A percentile compares a stretch with the other conserved stretches of the same genome.
phyloP scores from a whole-genome alignment of 192 early-diverging fungal species.

The Chytriomyces hyalinus region DNA sequence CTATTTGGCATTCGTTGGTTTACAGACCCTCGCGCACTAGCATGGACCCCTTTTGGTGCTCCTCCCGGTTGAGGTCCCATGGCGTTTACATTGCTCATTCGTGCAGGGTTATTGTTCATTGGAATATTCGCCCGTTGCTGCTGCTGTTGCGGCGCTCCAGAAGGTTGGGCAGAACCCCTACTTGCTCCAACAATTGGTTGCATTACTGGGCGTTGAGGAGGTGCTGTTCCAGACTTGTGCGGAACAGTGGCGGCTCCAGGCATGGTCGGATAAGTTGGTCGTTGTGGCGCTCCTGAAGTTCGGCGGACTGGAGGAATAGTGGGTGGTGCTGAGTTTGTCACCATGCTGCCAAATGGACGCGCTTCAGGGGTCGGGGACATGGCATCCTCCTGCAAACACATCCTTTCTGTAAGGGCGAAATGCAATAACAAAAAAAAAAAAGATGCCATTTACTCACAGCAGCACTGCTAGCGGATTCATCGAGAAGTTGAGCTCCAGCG shows the following conservation, averaged over 20 bases:
- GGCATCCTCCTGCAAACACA: background rate
- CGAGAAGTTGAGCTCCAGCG: conserved; percentile 31
- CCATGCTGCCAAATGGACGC: no score
- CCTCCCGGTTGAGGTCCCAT: background rate
- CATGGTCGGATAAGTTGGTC: background rate
- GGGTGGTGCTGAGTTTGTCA: no score
- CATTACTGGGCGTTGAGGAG: background rate
- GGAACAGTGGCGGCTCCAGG: background rate
- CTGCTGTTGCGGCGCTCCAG: background rate
- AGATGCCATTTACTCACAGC: background rate
- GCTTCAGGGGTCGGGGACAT: no score
- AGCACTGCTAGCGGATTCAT: conserved; percentile 8
- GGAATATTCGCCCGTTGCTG: background rate
- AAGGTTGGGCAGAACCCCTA: background rate
- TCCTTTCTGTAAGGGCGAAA: no score
- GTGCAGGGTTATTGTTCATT: background rate
- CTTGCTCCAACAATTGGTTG: background rate
- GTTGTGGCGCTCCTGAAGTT: background rate
- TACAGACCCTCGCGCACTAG: background rate
- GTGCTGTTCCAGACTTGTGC: background rate
- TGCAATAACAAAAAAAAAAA: no score
- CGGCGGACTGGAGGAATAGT: background rate
- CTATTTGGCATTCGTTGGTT: background rate
- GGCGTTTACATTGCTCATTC: background rate
- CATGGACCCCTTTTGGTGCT: no score